Evolutionary conservation across 257 asterid genomes (phyloP).

Genomic region (Euphrasia confusa): DNA sequence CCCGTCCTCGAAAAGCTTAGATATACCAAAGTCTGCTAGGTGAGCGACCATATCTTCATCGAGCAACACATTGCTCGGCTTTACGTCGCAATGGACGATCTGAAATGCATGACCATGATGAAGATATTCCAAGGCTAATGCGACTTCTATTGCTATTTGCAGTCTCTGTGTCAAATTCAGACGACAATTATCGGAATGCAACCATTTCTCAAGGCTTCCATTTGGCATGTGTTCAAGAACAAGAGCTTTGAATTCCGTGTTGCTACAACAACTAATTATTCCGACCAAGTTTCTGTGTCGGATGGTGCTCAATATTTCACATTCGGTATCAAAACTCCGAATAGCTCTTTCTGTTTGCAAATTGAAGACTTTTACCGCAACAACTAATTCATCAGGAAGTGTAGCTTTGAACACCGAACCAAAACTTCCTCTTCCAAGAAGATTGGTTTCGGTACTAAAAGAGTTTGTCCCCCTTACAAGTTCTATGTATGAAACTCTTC

Average conservation of each 20-base stretch:
- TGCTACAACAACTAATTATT: neutral
- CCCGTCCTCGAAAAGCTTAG: too few species aligned
- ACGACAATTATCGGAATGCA: conserved; percentile 13
- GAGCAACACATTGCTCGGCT: too few species aligned
- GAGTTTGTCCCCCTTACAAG: too few species aligned
- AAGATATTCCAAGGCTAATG: neutral
- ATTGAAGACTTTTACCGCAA: conserved; percentile 17
- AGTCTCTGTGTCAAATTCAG: conserved; percentile 13
- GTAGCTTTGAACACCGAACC: too few species aligned
- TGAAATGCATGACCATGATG: too few species aligned
- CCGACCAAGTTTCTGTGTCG: neutral
- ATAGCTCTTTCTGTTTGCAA: neutral
- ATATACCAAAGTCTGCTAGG: too few species aligned
- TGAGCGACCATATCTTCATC: too few species aligned
- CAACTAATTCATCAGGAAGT: too few species aligned
- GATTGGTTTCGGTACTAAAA: too few species aligned
- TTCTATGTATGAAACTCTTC: too few species aligned
- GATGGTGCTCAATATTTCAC: neutral
- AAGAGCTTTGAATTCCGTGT: neutral
- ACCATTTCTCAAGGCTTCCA: conserved; percentile 21
- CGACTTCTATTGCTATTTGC: conserved; percentile 17
- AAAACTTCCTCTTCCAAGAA: too few species aligned
- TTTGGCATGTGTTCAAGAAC: conserved; percentile 4
- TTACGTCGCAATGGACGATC: too few species aligned
- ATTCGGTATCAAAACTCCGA: neutral